Base-by-base conservation (phyloP, 1,284 basidiomycete genomes). In the Moesziomyces parantarcticus region DNA sequence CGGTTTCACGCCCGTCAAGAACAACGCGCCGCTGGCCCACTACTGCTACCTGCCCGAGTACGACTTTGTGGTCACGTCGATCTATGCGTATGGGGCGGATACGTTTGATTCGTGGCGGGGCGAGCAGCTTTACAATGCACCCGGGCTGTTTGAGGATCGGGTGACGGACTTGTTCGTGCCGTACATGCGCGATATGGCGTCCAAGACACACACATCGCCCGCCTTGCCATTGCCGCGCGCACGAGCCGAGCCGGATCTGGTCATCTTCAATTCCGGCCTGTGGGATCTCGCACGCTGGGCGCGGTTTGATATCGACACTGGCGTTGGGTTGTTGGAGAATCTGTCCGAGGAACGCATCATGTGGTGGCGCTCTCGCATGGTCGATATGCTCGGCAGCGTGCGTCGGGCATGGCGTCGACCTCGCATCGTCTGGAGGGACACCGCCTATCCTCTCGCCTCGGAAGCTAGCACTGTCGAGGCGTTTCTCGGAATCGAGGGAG, bases 231-330 rank as follows among this genome's bases (percentile, higher is more conserved):
- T 57, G 40, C 72, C 76, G n/a, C 75, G 82, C 9, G 60, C 68
- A 1, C 60, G 64, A 0, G 50, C 58, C 1, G 81, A 81, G 3
- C 84, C 84, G 9, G 85, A 85, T 60, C 72, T 84, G 43, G 75
- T 84, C 66, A 67, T 85, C 42, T 76, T 85, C 55, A 75, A 81
- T 26, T 82, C 79, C 8, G 81, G 83, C 9, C 62, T 81, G 39
- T 85, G 83, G 81, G 85, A 85, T 53, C 66, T 85, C 41, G 85
- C 84, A 0, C 66, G 77, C 18, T 85, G 82, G 79, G 84, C 85
- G 5, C 69, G 77, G 48, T 72, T 84, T 57, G 85, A 85, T 51
- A 65, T 79, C 14, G 74, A 67, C 5, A 76, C 64, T 6, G 63
- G 72, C 22, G 56, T 66, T 10, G 73, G 71, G 18, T 65, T 83